Percentiles rank a stretch among this genome's conserved stretches.
Conservation (phyloP, 2,329 filamentous ascomycete species). For the Aspergillus oerlinghausenensis region DNA sequence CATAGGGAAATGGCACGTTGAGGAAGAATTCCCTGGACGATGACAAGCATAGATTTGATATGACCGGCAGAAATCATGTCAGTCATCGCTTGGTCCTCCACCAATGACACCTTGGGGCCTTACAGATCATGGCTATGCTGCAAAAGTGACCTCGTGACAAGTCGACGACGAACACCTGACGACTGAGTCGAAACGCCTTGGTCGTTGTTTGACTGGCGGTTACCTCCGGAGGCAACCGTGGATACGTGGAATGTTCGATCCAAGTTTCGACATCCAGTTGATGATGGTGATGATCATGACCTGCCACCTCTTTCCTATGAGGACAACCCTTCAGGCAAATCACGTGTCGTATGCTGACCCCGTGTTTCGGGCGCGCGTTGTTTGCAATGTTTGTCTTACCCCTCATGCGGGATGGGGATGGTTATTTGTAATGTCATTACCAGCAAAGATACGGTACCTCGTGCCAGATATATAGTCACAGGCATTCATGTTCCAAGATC, state of each 20-base stretch:
- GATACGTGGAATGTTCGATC: neutral
- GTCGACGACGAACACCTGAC: conserved; percentile 1
- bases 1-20: neutral
- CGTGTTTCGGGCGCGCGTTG: conserved; percentile 6
- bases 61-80: conserved; percentile 8
- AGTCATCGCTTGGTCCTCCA: conserved; percentile 6
- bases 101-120: conserved; percentile 13
- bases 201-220: conserved; percentile 3
- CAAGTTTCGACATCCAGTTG: neutral
- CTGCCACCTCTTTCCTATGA: neutral
- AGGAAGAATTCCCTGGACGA: neutral
- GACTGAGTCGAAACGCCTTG: neutral
- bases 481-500: neutral
- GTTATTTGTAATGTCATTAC: neutral
- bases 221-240: neutral
- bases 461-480: neutral
- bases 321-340: conserved; percentile 4
- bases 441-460: conserved; percentile 1
- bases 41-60: neutral
- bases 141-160: conserved; percentile 4
- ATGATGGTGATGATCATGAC: neutral
- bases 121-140: conserved; percentile 13
- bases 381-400: conserved; percentile 12
- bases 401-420: conserved; percentile 11
- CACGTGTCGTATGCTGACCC: conserved; percentile 8